Evolutionary conservation across 2,329 filamentous ascomycete genomes (phyloP).

Genomic region (Aspergillus brasiliensis): DNA sequence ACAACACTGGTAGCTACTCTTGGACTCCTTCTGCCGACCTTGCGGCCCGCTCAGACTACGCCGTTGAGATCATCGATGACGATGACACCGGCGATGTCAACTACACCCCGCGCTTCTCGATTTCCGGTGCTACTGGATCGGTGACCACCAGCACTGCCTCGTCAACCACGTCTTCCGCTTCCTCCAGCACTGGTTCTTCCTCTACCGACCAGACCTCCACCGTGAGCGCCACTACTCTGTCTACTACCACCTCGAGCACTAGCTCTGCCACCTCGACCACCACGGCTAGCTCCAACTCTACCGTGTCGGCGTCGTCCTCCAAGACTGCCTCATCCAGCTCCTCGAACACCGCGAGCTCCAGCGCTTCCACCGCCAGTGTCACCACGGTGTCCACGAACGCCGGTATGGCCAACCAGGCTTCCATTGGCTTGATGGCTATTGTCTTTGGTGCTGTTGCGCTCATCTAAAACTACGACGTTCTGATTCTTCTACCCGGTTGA

Average conservation of each 20-base stretch:
- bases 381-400: conserved; percentile 34
- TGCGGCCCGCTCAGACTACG: conserved; percentile 51
- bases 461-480: conserved; percentile 30
- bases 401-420: conserved; percentile 35
- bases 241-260: conserved; percentile 13
- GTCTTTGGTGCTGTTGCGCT: conserved; percentile 38
- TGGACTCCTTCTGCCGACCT: conserved; percentile 49
- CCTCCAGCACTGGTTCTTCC: conserved; percentile 13
- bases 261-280: conserved; percentile 20
- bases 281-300: conserved; percentile 18
- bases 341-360: conserved; percentile 26
- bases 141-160: conserved; percentile 32
- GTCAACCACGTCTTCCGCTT: conserved; percentile 25
- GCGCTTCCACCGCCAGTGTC: conserved; percentile 27
- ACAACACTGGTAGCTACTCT: conserved; percentile 53
- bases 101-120: conserved; percentile 56
- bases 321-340: conserved; percentile 22
- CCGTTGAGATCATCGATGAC: conserved; percentile 56
- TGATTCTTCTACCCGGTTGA: neutral
- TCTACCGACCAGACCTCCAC: conserved; percentile 23
- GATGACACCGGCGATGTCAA: conserved; percentile 48
- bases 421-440: conserved; percentile 38
- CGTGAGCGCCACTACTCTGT: conserved; percentile 25
- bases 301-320: conserved; percentile 22
- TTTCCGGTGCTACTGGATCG: conserved; percentile 47